These are phyloP conservation scores for Cladosporium oxysporum DNA, from an alignment of 2,329 filamentous ascomycete genomes.

Conservation along the genomic window DNA sequence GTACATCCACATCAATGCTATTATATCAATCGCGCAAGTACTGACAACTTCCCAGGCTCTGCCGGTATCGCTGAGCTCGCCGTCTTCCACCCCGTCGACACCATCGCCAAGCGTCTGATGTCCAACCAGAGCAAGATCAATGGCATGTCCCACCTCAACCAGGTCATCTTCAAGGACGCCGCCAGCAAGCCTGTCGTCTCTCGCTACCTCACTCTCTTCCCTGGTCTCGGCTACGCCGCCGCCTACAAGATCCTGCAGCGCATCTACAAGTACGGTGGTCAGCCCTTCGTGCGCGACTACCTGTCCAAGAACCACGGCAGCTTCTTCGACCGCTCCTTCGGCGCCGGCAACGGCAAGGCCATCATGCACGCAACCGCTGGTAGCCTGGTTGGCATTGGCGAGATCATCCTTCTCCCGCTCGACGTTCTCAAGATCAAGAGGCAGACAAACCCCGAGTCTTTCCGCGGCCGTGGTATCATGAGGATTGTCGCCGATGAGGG, in stretches of 20 bases:
- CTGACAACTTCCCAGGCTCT: constrained; percentile 60
- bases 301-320: constrained; percentile 76
- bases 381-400: constrained; percentile 92
- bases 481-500: constrained; percentile 91
- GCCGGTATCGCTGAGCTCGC: constrained; percentile 91
- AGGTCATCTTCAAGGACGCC: constrained; percentile 91
- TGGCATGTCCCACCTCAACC: constrained; percentile 69
- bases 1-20: constrained; percentile 24
- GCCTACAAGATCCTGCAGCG: constrained; percentile 97
- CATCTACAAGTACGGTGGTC: constrained; percentile 98
- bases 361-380: constrained; percentile 97
- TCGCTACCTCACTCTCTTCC: constrained; percentile 96
- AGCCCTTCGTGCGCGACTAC: constrained; percentile 92
- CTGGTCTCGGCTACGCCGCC: constrained; percentile 93
- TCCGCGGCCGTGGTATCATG: constrained; percentile 88
- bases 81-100: constrained; percentile 95
- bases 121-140: constrained; percentile 83
- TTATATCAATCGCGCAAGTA: constrained; percentile 1
- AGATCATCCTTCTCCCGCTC: constrained; percentile 90
- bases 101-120: constrained; percentile 98
- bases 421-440: constrained; percentile 99
- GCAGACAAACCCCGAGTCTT: constrained; percentile 98
- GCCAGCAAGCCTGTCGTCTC: constrained; percentile 67
- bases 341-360: constrained; percentile 95
- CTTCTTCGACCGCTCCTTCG: constrained; percentile 85